phyloP scores from a whole-genome alignment of 352 stramenopile genomes.

The Pythium rishiriense region DNA sequence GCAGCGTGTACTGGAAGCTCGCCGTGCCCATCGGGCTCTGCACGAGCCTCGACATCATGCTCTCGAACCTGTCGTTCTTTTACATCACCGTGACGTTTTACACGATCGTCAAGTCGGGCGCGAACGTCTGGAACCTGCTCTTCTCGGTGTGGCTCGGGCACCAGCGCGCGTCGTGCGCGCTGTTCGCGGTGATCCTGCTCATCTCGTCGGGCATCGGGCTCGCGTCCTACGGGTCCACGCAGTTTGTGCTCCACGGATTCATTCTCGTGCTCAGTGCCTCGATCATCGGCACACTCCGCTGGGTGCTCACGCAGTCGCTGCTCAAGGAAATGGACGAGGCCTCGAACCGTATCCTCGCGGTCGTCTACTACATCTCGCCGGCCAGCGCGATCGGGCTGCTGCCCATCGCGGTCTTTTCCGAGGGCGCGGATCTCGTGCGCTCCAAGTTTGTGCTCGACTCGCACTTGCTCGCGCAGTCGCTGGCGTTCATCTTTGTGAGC shows the following conservation, averaged over 20 bases:
- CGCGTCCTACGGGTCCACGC: slow-evolving; percentile 68
- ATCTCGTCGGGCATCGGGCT: slow-evolving; percentile 76
- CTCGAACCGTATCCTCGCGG: slow-evolving; percentile 64
- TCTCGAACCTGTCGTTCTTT: slow-evolving; percentile 82
- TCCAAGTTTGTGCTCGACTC: slow-evolving; percentile 65
- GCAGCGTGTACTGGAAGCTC: slow-evolving; percentile 57
- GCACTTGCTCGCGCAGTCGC: slow-evolving; percentile 46
- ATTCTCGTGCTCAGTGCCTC: slow-evolving; percentile 68
- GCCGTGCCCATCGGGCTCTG: slow-evolving; percentile 77
- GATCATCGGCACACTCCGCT: slow-evolving; percentile 72
- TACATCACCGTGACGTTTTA: slow-evolving; percentile 89
- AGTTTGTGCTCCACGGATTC: slow-evolving; percentile 76
- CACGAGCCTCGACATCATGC: slow-evolving; percentile 83
- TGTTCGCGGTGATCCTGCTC: slow-evolving; percentile 60
- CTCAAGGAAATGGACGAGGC: slow-evolving; percentile 61
- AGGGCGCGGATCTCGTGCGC: slow-evolving; percentile 42
- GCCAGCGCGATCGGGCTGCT: slow-evolving; percentile 68
- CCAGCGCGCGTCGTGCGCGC: slow-evolving; percentile 53
- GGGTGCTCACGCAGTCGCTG: slow-evolving; percentile 85
- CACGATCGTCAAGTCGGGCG: slow-evolving; percentile 80
- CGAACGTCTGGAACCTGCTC: slow-evolving; percentile 82
- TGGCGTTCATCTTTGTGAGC: slow-evolving; percentile 68
- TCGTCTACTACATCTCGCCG: slow-evolving; percentile 85
- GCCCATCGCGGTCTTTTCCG: slow-evolving; percentile 61
- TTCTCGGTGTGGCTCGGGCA: slow-evolving; percentile 80